Evolutionary conservation across 352 stramenopile species (phyloP), one percentile per base, ranked within the genome.

Genomic region (Pythium pyrilobum): DNA sequence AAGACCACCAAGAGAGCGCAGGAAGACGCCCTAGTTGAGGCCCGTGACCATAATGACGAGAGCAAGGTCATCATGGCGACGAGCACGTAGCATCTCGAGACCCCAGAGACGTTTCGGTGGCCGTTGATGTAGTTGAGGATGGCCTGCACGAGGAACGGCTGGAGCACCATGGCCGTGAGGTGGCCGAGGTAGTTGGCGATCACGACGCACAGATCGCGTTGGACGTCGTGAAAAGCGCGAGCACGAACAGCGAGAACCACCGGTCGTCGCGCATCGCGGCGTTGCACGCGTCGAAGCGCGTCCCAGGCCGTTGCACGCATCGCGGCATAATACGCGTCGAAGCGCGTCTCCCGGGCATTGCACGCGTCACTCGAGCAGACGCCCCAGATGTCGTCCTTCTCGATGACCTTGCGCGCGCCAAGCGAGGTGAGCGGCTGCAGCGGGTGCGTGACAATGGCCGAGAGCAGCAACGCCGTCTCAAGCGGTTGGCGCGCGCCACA

Each of bases 1-100:
- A 89, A 71, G 8, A 81, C 67, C 10, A 85, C 67, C 48, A 75
- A 74, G 9, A 74, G 64, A 59, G 1, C 64, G 72, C 21, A 89
- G 33, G 46, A 81, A 85, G 51, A 81, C 69, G 13, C 64, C 72
- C 23, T 67, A 69, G 48, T 85, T 81, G 45, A 79, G 64, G 1
- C 59, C 54, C 10, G 73, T 83, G 13, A 72, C 78, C 4, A 63
- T 52, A 25, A 59, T 59, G 29, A 74, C 10, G 72, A 71, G 8
- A 61, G 53, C 5, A 40, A 42, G 13, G 65, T 61, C 9, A 88
- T 42, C 3, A 83, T 21, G 9, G 68, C 39, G 5, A 71, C 77
- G 6, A 88, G 55, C 0, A 36, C 58, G 43, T 86, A 88, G 10
- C 74, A 74, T 5, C 25, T 41, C 6, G 36, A 41, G 16, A 41